phyloP scores from a whole-genome alignment of 2,329 filamentous ascomycete genomes.

The Fusarium hainanense region DNA sequence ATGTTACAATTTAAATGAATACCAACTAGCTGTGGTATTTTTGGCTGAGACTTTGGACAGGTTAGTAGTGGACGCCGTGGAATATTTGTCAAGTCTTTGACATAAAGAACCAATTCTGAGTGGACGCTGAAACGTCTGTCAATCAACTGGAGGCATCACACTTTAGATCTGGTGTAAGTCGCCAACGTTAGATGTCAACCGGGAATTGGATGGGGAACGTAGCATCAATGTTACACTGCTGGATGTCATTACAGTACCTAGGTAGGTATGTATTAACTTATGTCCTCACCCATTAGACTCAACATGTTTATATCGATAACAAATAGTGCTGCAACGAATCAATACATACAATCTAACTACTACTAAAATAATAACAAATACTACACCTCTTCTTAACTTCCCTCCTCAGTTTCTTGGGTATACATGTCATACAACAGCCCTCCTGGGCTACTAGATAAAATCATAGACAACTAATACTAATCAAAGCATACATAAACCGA shows the following conservation, averaged over 20 bases:
- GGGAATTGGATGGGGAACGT: background rate
- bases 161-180: background rate
- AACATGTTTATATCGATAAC: background rate
- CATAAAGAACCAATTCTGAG: background rate
- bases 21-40: background rate
- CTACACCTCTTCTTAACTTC: background rate
- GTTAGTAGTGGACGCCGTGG: background rate
- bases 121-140: background rate
- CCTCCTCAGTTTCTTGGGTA: conserved; percentile 22
- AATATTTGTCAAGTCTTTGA: background rate
- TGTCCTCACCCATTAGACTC: background rate
- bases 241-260: background rate
- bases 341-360: background rate
- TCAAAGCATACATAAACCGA: conserved; percentile 9
- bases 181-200: background rate
- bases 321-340: background rate
- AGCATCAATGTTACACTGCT: background rate
- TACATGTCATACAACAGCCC: conserved; percentile 30
- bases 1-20: background rate
- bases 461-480: conserved; percentile 2
- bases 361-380: conserved; percentile 7
- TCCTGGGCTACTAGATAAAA: conserved; percentile 5
- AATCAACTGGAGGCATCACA: background rate
- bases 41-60: background rate
- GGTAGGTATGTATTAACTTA: background rate